Percentiles rank a stretch among this genome's conserved stretches.
These are phyloP conservation scores for Stenocarpella maydis DNA, from an alignment of 2,329 filamentous ascomycete species.

Conservation along the genomic window DNA sequence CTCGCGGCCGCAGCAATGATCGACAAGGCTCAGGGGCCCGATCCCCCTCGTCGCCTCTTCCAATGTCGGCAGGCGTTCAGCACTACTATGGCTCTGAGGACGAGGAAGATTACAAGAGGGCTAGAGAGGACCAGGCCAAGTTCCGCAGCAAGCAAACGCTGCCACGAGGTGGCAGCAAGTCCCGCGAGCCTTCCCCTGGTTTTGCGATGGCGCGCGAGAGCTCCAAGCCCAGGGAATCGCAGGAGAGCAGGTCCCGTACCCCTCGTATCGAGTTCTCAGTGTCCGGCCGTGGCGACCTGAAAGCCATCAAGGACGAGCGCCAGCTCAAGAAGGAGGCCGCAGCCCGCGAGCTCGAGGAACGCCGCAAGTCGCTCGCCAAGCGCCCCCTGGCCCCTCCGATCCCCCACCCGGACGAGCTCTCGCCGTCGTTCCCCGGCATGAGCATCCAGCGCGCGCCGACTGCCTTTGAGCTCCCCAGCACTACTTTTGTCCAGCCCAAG, in stretches of 20 bases:
- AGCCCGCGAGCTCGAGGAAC: slow-evolving; percentile 86
- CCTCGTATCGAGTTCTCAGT: slow-evolving; percentile 50
- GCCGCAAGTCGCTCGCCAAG: slow-evolving; percentile 82
- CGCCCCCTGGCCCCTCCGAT: slow-evolving; percentile 83
- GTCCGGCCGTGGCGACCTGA: slow-evolving; percentile 62
- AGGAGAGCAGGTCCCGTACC: slow-evolving; percentile 43
- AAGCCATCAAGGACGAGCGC: slow-evolving; percentile 65
- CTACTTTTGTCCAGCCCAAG: slow-evolving; percentile 49
- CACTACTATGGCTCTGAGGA: slow-evolving; percentile 68
- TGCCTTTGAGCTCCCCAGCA: slow-evolving; percentile 54
- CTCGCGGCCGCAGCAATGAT: slow-evolving; percentile 69
- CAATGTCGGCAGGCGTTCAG: slow-evolving; percentile 68
- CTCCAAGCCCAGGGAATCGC: slow-evolving; percentile 41
- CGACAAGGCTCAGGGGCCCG: slow-evolving; percentile 66
- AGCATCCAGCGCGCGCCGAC: slow-evolving; percentile 41
- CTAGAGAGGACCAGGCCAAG: slow-evolving; percentile 60
- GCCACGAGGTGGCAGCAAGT: slow-evolving; percentile 33
- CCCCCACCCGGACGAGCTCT: slow-evolving; percentile 72
- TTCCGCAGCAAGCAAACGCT: slow-evolving; percentile 63
- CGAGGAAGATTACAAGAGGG: slow-evolving; percentile 66
- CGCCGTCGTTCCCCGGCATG: slow-evolving; percentile 43
- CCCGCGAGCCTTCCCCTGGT: slow-evolving; percentile 40
- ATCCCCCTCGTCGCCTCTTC: slow-evolving; percentile 83
- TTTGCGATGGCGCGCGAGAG: slow-evolving; percentile 39
- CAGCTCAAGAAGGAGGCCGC: slow-evolving; percentile 76